Percentiles rank a stretch among this genome's conserved stretches.
Conservation (phyloP, 345 rosid species). For the Eucalyptus viminalis region DNA sequence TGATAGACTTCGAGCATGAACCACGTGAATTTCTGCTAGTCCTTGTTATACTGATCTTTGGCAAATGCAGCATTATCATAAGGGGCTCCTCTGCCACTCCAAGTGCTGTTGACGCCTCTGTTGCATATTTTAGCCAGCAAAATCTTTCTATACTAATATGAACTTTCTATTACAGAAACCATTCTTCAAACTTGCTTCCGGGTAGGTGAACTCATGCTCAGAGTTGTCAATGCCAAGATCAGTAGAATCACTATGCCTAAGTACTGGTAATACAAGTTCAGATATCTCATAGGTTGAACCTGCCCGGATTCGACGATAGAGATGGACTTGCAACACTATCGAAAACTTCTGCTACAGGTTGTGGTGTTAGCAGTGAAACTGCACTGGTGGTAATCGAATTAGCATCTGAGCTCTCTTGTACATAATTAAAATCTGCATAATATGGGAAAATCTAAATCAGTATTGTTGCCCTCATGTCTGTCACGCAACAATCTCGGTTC, state of each 20-base stretch:
- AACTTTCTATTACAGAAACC: constrained; percentile 24
- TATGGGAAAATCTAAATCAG: neutral
- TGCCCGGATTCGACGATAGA: constrained; percentile 27
- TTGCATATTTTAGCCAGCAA: neutral
- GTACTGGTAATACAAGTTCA: constrained; percentile 33
- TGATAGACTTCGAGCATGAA: constrained; percentile 24
- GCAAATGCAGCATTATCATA: neutral
- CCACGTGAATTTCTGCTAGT: constrained; percentile 10
- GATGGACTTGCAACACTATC: constrained; percentile 25
- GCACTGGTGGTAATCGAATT: constrained; percentile 12
- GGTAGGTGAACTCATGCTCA: constrained; percentile 22
- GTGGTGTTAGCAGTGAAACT: constrained; percentile 13
- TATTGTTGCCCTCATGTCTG: neutral
- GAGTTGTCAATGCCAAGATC: constrained; percentile 23
- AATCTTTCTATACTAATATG: constrained; percentile 17
- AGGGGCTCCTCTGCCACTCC: neutral
- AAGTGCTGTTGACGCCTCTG: constrained; percentile 8
- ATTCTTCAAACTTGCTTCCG: constrained; percentile 17
- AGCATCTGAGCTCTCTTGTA: constrained; percentile 13
- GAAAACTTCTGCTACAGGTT: constrained; percentile 25
- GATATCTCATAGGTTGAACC: constrained; percentile 40
- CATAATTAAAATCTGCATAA: constrained; percentile 49
- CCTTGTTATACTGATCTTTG: constrained; percentile 2
- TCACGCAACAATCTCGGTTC: neutral
- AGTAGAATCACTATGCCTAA: constrained; percentile 7